Base-by-base conservation (phyloP, 345 rosid genomes). In the Euphorbia peplus region DNA sequence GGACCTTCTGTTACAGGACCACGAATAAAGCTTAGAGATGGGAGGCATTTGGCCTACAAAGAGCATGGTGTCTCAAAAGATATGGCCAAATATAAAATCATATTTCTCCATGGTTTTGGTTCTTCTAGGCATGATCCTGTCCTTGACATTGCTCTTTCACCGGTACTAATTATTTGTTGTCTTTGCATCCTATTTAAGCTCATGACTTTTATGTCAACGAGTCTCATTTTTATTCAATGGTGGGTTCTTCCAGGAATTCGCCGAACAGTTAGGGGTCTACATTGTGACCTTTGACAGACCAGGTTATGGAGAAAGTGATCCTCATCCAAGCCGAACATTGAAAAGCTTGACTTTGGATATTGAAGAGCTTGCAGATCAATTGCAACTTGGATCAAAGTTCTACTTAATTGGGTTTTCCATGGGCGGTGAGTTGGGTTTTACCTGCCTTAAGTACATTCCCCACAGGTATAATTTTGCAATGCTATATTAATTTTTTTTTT, bases 381-480 rank as follows among this genome's bases (percentile, higher is more conserved):
- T n/a, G 39, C 4, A 69, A 63, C 64, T 74, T 1, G 73, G 77
- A 32, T 46, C 73, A 6, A 74, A 68, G 56, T 74, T 74, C 39
- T 63, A 68, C 55, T 24, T 68, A 15, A 35, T 74, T 3, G 77
- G 77, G 5, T 74, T 67, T 47, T 74, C 77, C 13, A 15, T 74
- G 67, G 73, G 77, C 0, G 77, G 69, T 4, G 62, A 74, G 46
- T 35, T 60, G 24, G 35, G 47, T 39, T 68, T 72, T 72, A 55
- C 68, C 68, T 74, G 65, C 64, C 73, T 69, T 41, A 68, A 69
- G 69, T 74, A 69, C 73, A 69, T 69, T 55, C 66, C 78, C 57
- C 70, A 63, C 60, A 55, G 78, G 78, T 74, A 63, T 26, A 8
- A 19, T 44, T 52, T 5, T 18, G 18, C 61, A 11, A n/a, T 13